phyloP scores from a whole-genome alignment of 2,329 filamentous ascomycete species.

The Claviceps africana region DNA sequence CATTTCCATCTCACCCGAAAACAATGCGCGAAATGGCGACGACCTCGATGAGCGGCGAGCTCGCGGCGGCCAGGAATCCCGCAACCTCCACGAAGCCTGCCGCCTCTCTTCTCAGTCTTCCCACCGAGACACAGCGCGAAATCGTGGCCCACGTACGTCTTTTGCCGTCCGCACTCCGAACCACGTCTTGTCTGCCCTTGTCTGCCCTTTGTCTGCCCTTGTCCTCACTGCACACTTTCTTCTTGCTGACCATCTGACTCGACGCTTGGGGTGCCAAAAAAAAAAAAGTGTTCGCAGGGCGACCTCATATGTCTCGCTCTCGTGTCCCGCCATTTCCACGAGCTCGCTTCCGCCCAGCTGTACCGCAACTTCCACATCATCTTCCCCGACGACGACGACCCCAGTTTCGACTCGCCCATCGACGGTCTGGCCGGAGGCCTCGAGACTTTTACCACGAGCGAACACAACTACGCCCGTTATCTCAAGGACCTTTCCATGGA shows the following conservation, averaged over 20 bases:
- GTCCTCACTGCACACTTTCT: no score
- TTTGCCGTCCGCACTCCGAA: no score
- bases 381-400: constrained; percentile 46
- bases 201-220: not conserved
- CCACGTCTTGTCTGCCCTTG: not conserved
- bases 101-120: constrained; percentile 27
- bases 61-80: not conserved
- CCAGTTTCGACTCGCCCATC: constrained; percentile 35
- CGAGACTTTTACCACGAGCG: constrained; percentile 47
- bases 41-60: not conserved
- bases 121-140: constrained; percentile 33
- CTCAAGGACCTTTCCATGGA: constrained; percentile 43
- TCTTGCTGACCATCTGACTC: no score
- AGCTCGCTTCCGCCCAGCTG: constrained; percentile 42
- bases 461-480: constrained; percentile 48
- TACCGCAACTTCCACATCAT: constrained; percentile 48
- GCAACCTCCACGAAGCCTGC: constrained; percentile 5
- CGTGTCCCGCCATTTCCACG: constrained; percentile 42
- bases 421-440: constrained; percentile 44
- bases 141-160: constrained; percentile 32
- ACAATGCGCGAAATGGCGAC: not conserved
- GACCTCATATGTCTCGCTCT: constrained; percentile 45
- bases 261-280: no score
- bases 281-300: constrained; percentile 30
- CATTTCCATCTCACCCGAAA: not conserved